A percentile compares a stretch with the other conserved stretches of the same genome.
These are phyloP conservation scores for Insectozyma bohioensis DNA, from an alignment of 1,139 yeast genomes.

Conservation along the genomic window DNA sequence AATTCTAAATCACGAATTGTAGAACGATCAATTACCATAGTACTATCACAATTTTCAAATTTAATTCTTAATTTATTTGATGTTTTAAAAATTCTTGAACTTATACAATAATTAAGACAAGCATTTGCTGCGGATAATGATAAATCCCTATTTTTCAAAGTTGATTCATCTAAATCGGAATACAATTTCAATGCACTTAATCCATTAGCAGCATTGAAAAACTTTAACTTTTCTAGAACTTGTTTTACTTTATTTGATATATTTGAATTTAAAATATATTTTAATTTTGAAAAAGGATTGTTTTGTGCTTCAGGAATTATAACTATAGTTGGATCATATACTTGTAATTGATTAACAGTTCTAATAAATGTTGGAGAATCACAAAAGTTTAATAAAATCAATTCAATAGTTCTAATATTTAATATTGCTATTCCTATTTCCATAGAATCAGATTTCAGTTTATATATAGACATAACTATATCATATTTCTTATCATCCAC, in stretches of 20 bases:
- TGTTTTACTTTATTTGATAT: constrained; percentile 21
- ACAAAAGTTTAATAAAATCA: constrained; percentile 29
- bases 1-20: constrained; percentile 38
- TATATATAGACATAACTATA: constrained; percentile 12
- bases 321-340: constrained; percentile 35
- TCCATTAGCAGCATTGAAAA: constrained; percentile 19
- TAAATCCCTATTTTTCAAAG: constrained; percentile 21
- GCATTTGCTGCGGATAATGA: constrained; percentile 37
- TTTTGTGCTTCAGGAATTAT: constrained; percentile 28
- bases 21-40: constrained; percentile 39
- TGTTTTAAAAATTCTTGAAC: constrained; percentile 9
- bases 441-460: constrained; percentile 11
- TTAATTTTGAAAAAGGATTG: constrained; percentile 30
- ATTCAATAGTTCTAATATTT: constrained; percentile 16
- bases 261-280: constrained; percentile 34
- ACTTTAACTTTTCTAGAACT: constrained; percentile 19
- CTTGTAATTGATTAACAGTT: constrained; percentile 39
- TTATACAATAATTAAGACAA: constrained; percentile 21
- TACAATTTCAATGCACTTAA: constrained; percentile 7
- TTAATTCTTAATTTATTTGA: constrained; percentile 32
- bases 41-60: constrained; percentile 37
- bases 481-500: constrained; percentile 5
- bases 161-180: constrained; percentile 5
- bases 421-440: constrained; percentile 14
- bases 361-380: constrained; percentile 48